Base-by-base conservation (phyloP, 768 basidiomycete species). In the Termitomyces sp. region DNA sequence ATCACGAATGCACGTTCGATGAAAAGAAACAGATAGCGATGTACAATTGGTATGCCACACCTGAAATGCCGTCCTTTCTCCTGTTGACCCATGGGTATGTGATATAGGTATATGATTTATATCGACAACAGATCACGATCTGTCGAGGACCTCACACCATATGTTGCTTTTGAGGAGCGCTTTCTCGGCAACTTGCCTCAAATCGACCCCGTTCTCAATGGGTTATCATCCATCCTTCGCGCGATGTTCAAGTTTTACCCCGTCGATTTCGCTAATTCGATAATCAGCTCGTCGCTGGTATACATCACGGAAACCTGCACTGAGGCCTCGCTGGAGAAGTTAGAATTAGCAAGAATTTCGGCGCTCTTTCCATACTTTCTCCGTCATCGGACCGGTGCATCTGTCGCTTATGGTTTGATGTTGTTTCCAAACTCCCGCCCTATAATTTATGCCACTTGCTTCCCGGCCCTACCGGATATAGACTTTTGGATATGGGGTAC, bases 391-490 rank as follows among this genome's bases (percentile, higher is more conserved):
- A 64, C 54, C 16, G 59, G 62, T 3, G 21, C 58, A 19, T 57
- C 53, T 4, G 43, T 57, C 1, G 49, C 53, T 0, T 51, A 21
- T 27, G 46, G 60, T 3, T 44, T 56, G 16, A 45, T 63, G 31
- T 7, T 54, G 16, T 64, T 66, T 25, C 57, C 62, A 2, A 54
- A 52, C 29, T 23, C 56, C 7, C 43, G 37, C 3, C 44, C 47
- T 7, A 34, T 55, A 1, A 37, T 58, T 5, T 58, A 51, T 16
- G 34, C 34, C 3, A 8, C 25, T 12, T 53, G 50, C 37, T 42
- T 49, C n/a, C 63, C 56, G 17, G 61, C 56, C 0, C 21, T 64
- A 11, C 52, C 58, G 3, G 61, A 62, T n/a, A 66, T 66, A 54
- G 53, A 55, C 14, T 59, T 54, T 23, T 63, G 57, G 56, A 51